phyloP scores from a whole-genome alignment of 129 eudicot genomes.

The Pittosporum tobira region DNA sequence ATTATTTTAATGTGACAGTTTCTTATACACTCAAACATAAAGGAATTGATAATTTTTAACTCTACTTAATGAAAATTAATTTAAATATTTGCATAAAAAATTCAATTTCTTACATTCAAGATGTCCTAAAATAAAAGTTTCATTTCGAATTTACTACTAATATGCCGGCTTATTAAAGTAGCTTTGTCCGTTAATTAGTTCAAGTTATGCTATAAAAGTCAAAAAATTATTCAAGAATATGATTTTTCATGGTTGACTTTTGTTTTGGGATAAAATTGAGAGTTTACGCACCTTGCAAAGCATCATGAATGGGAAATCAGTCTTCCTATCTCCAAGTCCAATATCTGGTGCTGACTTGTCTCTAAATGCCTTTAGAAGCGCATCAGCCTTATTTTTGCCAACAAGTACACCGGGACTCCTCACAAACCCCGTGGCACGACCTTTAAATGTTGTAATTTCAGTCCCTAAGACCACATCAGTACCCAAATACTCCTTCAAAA shows the following conservation, averaged over 20 bases:
- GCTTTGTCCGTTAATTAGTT: too few relatives aligned
- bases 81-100: too few relatives aligned
- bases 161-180: too few relatives aligned
- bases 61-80: too few relatives aligned
- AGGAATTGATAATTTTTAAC: too few relatives aligned
- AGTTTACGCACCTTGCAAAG: slow-evolving; percentile 47
- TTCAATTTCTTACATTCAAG: too few relatives aligned
- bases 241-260: not conserved
- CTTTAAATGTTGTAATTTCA: slow-evolving; percentile 35
- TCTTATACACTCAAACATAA: not conserved
- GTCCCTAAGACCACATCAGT: slow-evolving; percentile 65
- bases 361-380: slow-evolving; percentile 36
- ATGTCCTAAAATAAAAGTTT: too few relatives aligned
- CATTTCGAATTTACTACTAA: too few relatives aligned
- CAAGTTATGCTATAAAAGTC: too few relatives aligned
- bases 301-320: slow-evolving; percentile 57
- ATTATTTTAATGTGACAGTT: too few relatives aligned
- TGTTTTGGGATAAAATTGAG: not conserved
- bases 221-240: too few relatives aligned
- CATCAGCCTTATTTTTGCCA: slow-evolving; percentile 46
- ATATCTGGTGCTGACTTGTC: slow-evolving; percentile 26
- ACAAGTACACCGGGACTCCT: slow-evolving; percentile 44
- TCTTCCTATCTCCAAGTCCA: slow-evolving; percentile 56
- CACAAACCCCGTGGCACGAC: slow-evolving; percentile 58
- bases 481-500: slow-evolving; percentile 49